Evolutionary conservation across 495 filamentous ascomycete genomes (phyloP).

Genomic region (Tuber brumale): DNA sequence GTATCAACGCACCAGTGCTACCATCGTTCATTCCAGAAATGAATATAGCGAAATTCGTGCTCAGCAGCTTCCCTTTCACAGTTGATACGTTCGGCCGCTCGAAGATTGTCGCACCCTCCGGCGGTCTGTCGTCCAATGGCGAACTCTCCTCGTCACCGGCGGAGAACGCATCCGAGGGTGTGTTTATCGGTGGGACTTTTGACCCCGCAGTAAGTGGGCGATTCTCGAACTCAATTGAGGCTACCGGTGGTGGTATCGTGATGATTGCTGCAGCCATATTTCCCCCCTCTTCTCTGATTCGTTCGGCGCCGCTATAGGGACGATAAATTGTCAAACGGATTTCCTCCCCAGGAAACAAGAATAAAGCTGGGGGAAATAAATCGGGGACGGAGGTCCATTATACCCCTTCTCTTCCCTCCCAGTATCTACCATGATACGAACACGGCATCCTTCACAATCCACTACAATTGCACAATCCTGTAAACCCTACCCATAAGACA

Average conservation of each 20-base stretch:
- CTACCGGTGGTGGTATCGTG: slow-evolving; percentile 2
- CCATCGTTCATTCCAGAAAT: slow-evolving; percentile 56
- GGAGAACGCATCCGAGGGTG: neutral
- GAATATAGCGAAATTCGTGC: slow-evolving; percentile 42
- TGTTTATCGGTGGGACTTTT: neutral
- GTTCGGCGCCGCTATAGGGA: neutral
- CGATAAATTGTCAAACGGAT: neutral
- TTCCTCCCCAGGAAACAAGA: neutral
- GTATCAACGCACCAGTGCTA: slow-evolving; percentile 66
- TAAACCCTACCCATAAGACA: neutral
- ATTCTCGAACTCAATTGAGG: neutral
- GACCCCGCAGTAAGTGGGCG: neutral
- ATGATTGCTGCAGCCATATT: slow-evolving; percentile 6
- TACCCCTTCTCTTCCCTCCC: neutral
- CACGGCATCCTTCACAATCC: neutral
- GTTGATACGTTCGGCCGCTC: slow-evolving; percentile 24
- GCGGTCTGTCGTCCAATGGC: slow-evolving; percentile 18
- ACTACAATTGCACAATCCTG: neutral
- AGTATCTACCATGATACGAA: neutral
- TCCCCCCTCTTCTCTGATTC: neutral
- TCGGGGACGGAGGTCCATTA: neutral
- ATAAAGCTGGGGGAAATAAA: neutral
- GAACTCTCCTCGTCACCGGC: slow-evolving; percentile 19
- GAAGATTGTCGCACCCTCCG: slow-evolving; percentile 26
- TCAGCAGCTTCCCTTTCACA: slow-evolving; percentile 24